Percentiles rank a stretch among this genome's conserved stretches.
phyloP scores from a whole-genome alignment of 148 eudicot genomes.

The Diospyros lotus region DNA sequence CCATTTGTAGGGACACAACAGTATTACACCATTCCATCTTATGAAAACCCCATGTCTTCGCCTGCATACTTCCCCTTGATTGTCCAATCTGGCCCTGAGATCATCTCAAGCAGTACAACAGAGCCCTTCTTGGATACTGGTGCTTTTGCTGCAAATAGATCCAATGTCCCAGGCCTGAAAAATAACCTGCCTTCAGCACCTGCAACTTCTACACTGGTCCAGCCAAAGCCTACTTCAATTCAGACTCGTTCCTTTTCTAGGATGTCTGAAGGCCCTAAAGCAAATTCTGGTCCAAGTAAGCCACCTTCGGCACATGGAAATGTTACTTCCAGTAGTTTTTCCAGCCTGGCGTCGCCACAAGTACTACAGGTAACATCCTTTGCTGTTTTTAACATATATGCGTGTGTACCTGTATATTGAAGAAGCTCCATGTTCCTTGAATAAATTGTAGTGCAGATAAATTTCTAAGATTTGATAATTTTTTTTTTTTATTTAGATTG shows the following conservation, averaged over 20 bases:
- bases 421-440: too few relatives aligned
- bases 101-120: conserved; percentile 36
- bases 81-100: conserved; percentile 56
- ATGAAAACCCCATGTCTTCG: conserved; percentile 50
- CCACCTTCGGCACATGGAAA: conserved; percentile 35
- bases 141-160: conserved; percentile 36
- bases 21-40: conserved; percentile 65
- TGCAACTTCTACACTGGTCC: conserved; percentile 30
- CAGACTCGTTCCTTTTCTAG: conserved; percentile 34
- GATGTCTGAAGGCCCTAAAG: conserved; percentile 36
- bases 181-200: conserved; percentile 41
- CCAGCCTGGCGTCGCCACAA: conserved; percentile 40
- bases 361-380: conserved; percentile 43
- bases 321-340: conserved; percentile 30
- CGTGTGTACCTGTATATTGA: too few relatives aligned
- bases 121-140: conserved; percentile 38
- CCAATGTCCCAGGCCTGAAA: conserved; percentile 35
- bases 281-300: conserved; percentile 47
- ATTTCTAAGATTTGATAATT: too few relatives aligned
- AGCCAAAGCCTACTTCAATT: conserved; percentile 38
- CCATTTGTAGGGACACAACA: conserved; percentile 57
- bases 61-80: conserved; percentile 53
- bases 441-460: too few relatives aligned
- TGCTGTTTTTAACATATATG: too few relatives aligned
- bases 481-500: too few relatives aligned